phyloP scores from a whole-genome alignment of 169 alveolate genomes.

The Neospora caninum region DNA sequence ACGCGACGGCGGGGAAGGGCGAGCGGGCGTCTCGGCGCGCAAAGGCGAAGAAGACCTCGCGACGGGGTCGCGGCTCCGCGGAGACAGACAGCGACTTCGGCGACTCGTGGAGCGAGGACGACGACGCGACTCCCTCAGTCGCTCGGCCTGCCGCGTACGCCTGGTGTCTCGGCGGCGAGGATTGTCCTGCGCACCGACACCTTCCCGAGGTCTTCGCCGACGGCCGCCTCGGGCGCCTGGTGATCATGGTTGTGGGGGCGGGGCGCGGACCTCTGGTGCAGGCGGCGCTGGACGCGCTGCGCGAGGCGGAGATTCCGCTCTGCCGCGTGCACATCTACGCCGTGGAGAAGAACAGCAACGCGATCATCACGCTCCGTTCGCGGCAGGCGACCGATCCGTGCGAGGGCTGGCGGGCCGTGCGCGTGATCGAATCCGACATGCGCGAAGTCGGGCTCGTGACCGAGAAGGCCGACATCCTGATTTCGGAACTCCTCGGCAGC shows the following conservation, averaged over 20 bases:
- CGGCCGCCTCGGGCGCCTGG: neutral
- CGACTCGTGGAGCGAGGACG: slow-evolving; percentile 3
- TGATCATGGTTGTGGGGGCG: slow-evolving; percentile 84
- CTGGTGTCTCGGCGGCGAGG: neutral
- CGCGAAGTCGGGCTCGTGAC: neutral
- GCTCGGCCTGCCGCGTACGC: neutral
- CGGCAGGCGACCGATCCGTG: slow-evolving; percentile 36
- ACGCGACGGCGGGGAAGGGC: no score
- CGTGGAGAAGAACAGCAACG: slow-evolving; percentile 85
- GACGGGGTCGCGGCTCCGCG: neutral
- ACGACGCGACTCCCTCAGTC: neutral
- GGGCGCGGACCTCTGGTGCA: slow-evolving; percentile 87
- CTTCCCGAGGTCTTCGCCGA: neutral
- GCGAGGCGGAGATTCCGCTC: slow-evolving; percentile 26
- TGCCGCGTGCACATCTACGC: slow-evolving; percentile 62
- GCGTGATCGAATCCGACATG: slow-evolving; percentile 79
- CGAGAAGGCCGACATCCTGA: slow-evolving; percentile 80
- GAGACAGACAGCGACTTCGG: slow-evolving; percentile 4
- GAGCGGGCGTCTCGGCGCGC: no score
- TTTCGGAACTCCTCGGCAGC: slow-evolving; percentile 85
- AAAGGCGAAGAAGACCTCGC: neutral
- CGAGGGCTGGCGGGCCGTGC: slow-evolving; percentile 63
- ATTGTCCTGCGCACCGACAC: neutral
- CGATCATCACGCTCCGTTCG: slow-evolving; percentile 75
- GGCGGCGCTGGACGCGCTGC: slow-evolving; percentile 77